Evolutionary conservation across 305 asterid species (phyloP).

Genomic region (Solanum hybrid): DNA sequence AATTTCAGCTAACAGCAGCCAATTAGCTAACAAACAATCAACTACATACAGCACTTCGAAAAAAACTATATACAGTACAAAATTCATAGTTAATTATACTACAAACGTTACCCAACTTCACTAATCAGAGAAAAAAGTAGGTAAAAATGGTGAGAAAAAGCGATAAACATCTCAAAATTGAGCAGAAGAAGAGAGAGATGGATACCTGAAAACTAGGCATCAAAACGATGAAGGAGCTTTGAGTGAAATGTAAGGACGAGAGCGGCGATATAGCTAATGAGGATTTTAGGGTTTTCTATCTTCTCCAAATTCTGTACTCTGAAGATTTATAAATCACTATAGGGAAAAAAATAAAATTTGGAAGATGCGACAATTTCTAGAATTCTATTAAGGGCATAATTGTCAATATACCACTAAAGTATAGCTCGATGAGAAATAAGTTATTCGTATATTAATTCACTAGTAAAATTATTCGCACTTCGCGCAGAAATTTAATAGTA

Average conservation of each 20-base stretch:
- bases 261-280: background rate
- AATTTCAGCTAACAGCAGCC: background rate
- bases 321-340: background rate
- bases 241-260: background rate
- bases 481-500: too few relatives aligned
- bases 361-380: background rate
- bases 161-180: background rate
- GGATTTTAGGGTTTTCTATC: slow-evolving; percentile 3
- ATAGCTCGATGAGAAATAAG: too few relatives aligned
- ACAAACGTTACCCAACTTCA: background rate
- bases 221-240: background rate
- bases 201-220: background rate
- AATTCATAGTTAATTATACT: background rate
- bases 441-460: too few relatives aligned
- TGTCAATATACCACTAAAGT: background rate
- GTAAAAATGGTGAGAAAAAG: background rate
- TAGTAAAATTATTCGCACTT: too few relatives aligned
- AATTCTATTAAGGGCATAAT: background rate
- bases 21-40: background rate
- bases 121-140: background rate
- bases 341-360: background rate
- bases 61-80: background rate
- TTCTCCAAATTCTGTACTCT: background rate
- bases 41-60: background rate
- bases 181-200: background rate